phyloP scores from a whole-genome alignment of 2,329 filamentous ascomycete genomes.

The Claviceps sp. region DNA sequence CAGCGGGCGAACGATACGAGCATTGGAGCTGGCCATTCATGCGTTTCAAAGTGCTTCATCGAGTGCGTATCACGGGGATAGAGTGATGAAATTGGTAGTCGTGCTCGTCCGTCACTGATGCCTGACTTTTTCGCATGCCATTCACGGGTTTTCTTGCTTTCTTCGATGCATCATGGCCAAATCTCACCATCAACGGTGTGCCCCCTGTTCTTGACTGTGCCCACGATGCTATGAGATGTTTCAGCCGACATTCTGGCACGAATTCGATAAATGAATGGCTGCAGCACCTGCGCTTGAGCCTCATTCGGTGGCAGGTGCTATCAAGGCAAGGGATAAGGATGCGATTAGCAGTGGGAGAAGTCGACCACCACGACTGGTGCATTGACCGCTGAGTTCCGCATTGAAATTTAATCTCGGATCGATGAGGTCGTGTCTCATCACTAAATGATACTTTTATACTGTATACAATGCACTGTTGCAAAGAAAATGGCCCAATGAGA shows the following conservation, averaged over 20 bases:
- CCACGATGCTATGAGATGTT: not conserved
- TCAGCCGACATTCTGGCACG: not conserved
- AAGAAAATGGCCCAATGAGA: not conserved
- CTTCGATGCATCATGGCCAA: too few relatives aligned
- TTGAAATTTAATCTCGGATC: not conserved
- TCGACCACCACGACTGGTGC: conserved; percentile 31
- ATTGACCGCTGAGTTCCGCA: conserved; percentile 21
- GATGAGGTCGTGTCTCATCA: not conserved
- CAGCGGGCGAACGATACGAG: conserved; percentile 50
- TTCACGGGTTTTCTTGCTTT: not conserved
- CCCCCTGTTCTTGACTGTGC: not conserved
- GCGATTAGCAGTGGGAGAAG: conserved; percentile 29
- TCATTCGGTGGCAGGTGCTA: conserved; percentile 28
- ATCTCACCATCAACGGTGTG: too few relatives aligned
- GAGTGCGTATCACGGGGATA: conserved; percentile 29
- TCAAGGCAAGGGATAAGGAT: conserved; percentile 34
- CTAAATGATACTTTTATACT: not conserved
- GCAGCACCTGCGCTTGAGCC: conserved; percentile 25
- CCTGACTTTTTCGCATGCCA: not conserved
- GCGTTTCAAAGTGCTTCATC: conserved; percentile 41
- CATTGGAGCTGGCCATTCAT: conserved; percentile 60
- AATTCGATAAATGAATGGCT: conserved; percentile 23
- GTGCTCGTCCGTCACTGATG: not conserved
- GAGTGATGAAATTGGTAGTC: conserved; percentile 24
- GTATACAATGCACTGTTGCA: not conserved